These are phyloP conservation scores for Scutellaria galericulata DNA, from an alignment of 257 asterid genomes.

Conservation along the genomic window DNA sequence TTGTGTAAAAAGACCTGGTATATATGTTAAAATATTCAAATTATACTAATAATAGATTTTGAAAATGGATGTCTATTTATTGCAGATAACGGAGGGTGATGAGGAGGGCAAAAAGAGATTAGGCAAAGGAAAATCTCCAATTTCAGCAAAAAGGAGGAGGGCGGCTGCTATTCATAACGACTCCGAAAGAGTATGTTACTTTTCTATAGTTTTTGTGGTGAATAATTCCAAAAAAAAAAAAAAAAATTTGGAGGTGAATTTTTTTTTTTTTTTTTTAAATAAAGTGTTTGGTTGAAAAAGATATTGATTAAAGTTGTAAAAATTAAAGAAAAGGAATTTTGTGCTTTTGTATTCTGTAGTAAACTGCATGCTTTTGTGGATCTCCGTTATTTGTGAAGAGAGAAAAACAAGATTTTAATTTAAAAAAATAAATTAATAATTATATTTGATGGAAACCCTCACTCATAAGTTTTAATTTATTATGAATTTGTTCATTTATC, in stretches of 20 bases:
- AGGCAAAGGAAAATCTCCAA: conserved; percentile 52
- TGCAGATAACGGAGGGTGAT: conserved; percentile 49
- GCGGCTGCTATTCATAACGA: conserved; percentile 86
- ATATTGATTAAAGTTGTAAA: neutral
- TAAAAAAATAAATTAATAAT: no score
- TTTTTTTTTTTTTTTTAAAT: neutral
- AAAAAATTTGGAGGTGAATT: neutral
- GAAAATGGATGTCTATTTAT: neutral
- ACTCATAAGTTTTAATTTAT: neutral
- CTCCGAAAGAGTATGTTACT: conserved; percentile 69
- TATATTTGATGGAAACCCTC: neutral
- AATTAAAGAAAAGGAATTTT: neutral
- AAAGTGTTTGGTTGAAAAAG: neutral
- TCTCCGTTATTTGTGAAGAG: no score
- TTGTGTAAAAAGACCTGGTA: no score
- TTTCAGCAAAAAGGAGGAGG: conserved; percentile 65
- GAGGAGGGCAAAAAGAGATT: conserved; percentile 46
- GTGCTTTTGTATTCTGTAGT: neutral
- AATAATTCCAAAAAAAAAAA: no score
- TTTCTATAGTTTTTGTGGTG: neutral
- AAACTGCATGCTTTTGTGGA: conserved; percentile 7
- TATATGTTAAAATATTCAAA: no score
- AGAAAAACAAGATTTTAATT: no score
- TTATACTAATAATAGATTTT: no score
- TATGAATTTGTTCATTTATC: conserved; percentile 14